Evolutionary conservation across 805 yeast species (phyloP).

Genomic region (Lipomyces japonicus): DNA sequence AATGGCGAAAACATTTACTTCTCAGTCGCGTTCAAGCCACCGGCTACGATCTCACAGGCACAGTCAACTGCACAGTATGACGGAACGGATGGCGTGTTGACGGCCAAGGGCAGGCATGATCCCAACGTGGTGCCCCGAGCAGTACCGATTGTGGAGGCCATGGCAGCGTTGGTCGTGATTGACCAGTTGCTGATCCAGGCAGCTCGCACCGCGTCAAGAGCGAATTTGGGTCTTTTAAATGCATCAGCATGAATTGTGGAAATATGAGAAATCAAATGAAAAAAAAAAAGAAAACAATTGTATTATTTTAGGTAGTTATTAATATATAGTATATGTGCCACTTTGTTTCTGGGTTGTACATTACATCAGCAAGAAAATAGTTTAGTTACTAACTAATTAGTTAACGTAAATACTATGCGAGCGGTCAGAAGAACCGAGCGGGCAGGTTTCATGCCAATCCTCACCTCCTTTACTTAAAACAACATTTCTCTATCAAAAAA

Average conservation of each 20-base stretch:
- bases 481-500: no score
- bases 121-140: constrained; percentile 99
- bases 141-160: constrained; percentile 95
- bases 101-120: constrained; percentile 97
- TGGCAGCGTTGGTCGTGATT: constrained; percentile 92
- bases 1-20: constrained; percentile 95
- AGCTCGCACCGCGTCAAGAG: constrained; percentile 60
- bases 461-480: no score
- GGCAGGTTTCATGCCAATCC: no score
- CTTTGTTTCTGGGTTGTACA: no score
- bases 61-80: constrained; percentile 86
- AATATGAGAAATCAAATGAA: not conserved
- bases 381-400: no score
- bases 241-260: constrained; percentile 23
- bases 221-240: constrained; percentile 6
- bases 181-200: constrained; percentile 83
- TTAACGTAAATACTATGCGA: no score
- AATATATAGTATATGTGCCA: not conserved
- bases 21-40: constrained; percentile 94
- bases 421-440: no score
- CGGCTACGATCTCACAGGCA: constrained; percentile 93
- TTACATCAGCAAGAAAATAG: no score
- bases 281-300: not conserved
- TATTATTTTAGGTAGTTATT: not conserved
- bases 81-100: constrained; percentile 81